Conservation (phyloP, 345 rosid genomes). For the Populus ilicifolia region DNA sequence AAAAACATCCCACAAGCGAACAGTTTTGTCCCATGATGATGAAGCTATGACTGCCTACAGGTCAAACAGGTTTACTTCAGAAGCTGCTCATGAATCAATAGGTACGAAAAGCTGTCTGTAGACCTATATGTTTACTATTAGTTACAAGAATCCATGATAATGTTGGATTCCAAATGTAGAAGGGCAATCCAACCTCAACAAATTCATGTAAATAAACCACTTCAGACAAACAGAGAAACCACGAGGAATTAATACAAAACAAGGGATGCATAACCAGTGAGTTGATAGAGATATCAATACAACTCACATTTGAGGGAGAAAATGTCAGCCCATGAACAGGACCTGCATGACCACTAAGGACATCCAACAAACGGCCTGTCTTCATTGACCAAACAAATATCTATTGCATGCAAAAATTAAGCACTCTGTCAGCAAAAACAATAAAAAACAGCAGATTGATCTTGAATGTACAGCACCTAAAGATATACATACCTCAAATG, state of each 20-base stretch:
- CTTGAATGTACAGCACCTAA: not conserved
- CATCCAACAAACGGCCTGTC: slow-evolving; percentile 87
- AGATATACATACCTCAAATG: slow-evolving; percentile 65
- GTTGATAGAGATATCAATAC: slow-evolving; percentile 4
- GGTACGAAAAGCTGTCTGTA: not conserved
- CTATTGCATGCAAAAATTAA: slow-evolving; percentile 32
- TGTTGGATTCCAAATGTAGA: not conserved
- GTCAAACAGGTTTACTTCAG: not conserved
- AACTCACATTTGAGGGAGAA: slow-evolving; percentile 81
- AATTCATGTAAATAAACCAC: not conserved
- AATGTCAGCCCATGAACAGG: slow-evolving; percentile 92
- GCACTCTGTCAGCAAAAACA: slow-evolving; percentile 5
- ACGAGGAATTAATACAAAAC: not conserved
- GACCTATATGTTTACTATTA: not conserved
- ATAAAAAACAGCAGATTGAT: not conserved
- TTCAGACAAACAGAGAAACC: not conserved
- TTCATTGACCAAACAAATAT: slow-evolving; percentile 99
- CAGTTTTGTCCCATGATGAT: slow-evolving; percentile 96
- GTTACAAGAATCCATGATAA: not conserved
- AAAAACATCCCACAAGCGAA: slow-evolving; percentile 90
- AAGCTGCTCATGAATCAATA: slow-evolving; percentile 13
- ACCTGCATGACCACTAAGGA: slow-evolving; percentile 94
- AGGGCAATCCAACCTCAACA: not conserved
- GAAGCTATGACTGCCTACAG: slow-evolving; percentile 72
- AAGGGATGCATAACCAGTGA: not conserved